Conservation (phyloP, 2,329 filamentous ascomycete species). For the Cyclaneusma minus region DNA sequence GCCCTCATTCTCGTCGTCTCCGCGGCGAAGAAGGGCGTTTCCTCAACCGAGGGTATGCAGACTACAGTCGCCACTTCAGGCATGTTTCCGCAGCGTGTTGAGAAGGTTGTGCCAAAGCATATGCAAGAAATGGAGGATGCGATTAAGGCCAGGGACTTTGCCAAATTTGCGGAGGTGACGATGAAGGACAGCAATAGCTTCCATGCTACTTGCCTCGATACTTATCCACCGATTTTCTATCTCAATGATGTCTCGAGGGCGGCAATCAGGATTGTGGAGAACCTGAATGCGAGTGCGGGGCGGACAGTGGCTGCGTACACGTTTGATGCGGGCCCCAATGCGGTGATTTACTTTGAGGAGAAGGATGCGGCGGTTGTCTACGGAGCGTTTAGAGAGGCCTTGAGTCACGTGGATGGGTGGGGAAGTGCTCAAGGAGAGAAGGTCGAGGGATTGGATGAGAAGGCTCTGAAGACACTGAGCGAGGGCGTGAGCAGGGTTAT, state of each 20-base stretch:
- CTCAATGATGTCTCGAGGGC: slow-evolving; percentile 87
- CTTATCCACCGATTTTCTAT: slow-evolving; percentile 95
- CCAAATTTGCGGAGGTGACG: slow-evolving; percentile 72
- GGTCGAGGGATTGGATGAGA: slow-evolving; percentile 44
- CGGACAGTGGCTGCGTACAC: slow-evolving; percentile 83
- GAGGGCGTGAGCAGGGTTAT: slow-evolving; percentile 81
- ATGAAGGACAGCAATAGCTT: slow-evolving; percentile 97
- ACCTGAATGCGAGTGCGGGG: slow-evolving; percentile 68
- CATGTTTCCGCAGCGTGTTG: slow-evolving; percentile 67
- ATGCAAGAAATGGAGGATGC: slow-evolving; percentile 80
- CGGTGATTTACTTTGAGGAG: slow-evolving; percentile 88
- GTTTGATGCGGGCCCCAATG: slow-evolving; percentile 93
- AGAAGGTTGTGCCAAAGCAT: slow-evolving; percentile 61
- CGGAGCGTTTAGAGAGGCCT: slow-evolving; percentile 58
- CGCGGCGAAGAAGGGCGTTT: slow-evolving; percentile 90
- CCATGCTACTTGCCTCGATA: slow-evolving; percentile 89
- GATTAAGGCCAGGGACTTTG: slow-evolving; percentile 65
- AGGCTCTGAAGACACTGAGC: slow-evolving; percentile 50
- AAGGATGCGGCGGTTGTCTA: slow-evolving; percentile 59
- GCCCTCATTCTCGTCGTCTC: slow-evolving; percentile 83
- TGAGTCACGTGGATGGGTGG: slow-evolving; percentile 57
- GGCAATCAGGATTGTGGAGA: slow-evolving; percentile 76
- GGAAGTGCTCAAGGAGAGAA: slow-evolving; percentile 43
- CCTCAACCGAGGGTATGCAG: slow-evolving; percentile 90
- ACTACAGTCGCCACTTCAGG: slow-evolving; percentile 82